These are phyloP conservation scores for Davidsoniella neocaledoniae DNA, from an alignment of 2,329 filamentous ascomycete species.

Conservation along the genomic window DNA sequence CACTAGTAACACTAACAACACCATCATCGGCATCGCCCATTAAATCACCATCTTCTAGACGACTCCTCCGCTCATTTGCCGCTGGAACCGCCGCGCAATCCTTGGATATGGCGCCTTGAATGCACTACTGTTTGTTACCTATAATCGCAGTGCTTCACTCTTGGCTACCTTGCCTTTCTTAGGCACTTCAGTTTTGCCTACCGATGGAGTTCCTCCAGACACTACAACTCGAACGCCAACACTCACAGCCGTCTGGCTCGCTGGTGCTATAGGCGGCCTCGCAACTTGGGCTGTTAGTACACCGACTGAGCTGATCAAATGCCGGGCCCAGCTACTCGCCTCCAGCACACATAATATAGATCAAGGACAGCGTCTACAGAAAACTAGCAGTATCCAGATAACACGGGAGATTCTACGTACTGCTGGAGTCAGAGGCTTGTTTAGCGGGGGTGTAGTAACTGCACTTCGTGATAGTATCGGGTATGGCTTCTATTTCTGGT, in stretches of 20 bases:
- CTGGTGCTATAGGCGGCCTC: constrained; percentile 66
- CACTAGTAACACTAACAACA: constrained; percentile 7
- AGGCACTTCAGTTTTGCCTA: constrained; percentile 14
- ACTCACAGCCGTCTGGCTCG: constrained; percentile 55
- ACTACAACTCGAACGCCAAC: constrained; percentile 20
- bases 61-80: constrained; percentile 22
- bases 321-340: constrained; percentile 54
- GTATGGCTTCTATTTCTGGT: constrained; percentile 98
- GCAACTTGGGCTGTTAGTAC: constrained; percentile 75
- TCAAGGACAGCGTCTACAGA: too few relatives aligned
- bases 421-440: constrained; percentile 52
- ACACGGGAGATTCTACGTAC: constrained; percentile 40
- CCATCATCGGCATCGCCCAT: background rate
- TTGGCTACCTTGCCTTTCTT: background rate
- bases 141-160: constrained; percentile 45
- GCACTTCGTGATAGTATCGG: constrained; percentile 71
- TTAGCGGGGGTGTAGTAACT: constrained; percentile 67
- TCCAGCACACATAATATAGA: constrained; percentile 15
- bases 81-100: constrained; percentile 64
- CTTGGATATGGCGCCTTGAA: constrained; percentile 84
- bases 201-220: constrained; percentile 5
- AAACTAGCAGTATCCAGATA: constrained; percentile 23
- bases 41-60: background rate
- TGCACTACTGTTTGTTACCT: constrained; percentile 74
- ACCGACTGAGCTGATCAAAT: constrained; percentile 84